phyloP scores from a whole-genome alignment of 2,329 filamentous ascomycete species.

The Karstenula rhodostoma region DNA sequence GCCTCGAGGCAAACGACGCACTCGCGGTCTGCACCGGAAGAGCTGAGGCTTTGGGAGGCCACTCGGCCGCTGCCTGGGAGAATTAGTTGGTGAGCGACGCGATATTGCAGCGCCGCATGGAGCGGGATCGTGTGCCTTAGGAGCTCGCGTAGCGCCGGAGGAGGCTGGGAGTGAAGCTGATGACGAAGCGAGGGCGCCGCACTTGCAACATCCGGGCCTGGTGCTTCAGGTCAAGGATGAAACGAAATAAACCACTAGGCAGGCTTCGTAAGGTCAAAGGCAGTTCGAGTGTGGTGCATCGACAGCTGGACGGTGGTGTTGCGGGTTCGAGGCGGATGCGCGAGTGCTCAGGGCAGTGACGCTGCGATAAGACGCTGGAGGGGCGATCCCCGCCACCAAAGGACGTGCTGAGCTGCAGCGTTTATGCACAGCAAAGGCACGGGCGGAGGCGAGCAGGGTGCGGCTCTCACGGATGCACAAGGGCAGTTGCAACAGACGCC shows the following conservation, averaged over 20 bases:
- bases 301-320: not conserved
- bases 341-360: slow-evolving; percentile 32
- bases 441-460: slow-evolving; percentile 36
- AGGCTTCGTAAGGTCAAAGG: not conserved
- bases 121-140: not conserved
- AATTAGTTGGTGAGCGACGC: not conserved
- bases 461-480: slow-evolving; percentile 37
- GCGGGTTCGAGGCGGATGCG: slow-evolving; percentile 15
- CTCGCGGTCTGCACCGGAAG: slow-evolving; percentile 20
- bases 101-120: slow-evolving; percentile 7
- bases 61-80: slow-evolving; percentile 22
- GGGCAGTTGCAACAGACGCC: slow-evolving; percentile 28
- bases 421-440: slow-evolving; percentile 38
- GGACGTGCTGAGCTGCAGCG: slow-evolving; percentile 24
- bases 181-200: slow-evolving; percentile 43
- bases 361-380: slow-evolving; percentile 37
- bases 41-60: slow-evolving; percentile 18
- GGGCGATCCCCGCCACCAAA: slow-evolving; percentile 36
- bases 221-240: slow-evolving; percentile 24
- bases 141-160: slow-evolving; percentile 19
- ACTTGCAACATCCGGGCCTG: slow-evolving; percentile 47
- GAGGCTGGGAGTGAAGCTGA: slow-evolving; percentile 49
- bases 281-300: not conserved
- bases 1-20: slow-evolving; percentile 10
- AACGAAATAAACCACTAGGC: slow-evolving; percentile 1